Conservation (phyloP, 2,329 filamentous ascomycete species). For the Aspergillus sp. region DNA sequence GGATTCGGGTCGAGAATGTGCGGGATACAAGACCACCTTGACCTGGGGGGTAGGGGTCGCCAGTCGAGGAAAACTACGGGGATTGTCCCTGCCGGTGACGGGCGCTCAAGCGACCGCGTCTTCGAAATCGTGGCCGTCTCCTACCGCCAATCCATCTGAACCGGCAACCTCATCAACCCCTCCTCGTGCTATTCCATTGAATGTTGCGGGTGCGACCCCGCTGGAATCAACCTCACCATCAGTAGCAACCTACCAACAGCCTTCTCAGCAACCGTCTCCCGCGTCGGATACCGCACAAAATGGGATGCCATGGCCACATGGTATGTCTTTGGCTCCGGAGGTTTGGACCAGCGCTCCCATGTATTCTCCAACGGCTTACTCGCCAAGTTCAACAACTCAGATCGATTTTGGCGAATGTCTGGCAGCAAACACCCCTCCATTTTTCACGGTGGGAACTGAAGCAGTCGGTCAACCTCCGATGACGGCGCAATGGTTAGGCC, state of each 20-base stretch:
- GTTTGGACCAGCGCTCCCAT: constrained; percentile 10
- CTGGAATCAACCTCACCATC: neutral
- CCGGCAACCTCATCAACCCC: too few relatives aligned
- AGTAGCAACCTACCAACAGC: neutral
- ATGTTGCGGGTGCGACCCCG: neutral
- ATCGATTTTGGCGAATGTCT: neutral
- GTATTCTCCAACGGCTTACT: neutral
- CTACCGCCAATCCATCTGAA: neutral
- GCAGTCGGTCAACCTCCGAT: neutral
- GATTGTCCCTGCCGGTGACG: constrained; percentile 65
- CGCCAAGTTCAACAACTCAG: neutral
- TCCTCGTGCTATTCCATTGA: too few relatives aligned
- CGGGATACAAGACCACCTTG: constrained; percentile 91
- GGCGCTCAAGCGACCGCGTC: constrained; percentile 33
- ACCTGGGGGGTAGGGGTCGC: constrained; percentile 96
- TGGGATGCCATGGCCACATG: constrained; percentile 14
- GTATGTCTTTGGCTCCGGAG: constrained; percentile 15
- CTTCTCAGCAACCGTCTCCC: constrained; percentile 1
- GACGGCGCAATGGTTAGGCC: neutral
- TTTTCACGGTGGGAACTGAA: neutral
- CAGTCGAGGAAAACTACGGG: constrained; percentile 87
- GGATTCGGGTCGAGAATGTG: constrained; percentile 84
- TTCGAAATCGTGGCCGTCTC: constrained; percentile 6
- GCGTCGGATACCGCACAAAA: constrained; percentile 6
- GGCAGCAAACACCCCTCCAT: neutral